phyloP scores from a whole-genome alignment of 257 asterid genomes.

The Lycium barbarum region DNA sequence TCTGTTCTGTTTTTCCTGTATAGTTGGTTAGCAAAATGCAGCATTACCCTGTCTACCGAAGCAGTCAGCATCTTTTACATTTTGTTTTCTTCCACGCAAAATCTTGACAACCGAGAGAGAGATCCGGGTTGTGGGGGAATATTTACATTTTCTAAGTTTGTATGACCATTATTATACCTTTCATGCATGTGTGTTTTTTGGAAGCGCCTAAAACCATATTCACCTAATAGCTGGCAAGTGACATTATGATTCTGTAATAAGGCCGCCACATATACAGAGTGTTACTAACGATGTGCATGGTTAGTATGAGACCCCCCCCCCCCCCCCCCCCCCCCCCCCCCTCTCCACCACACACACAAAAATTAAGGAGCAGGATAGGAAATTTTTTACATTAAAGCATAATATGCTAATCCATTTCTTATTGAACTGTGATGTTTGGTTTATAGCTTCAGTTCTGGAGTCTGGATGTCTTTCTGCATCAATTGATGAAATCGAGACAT shows the following conservation, averaged over 20 bases:
- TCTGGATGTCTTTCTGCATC: slow-evolving; percentile 49
- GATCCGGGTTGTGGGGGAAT: no score
- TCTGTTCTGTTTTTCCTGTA: not conserved
- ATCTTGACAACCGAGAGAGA: not conserved
- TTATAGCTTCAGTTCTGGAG: slow-evolving; percentile 64
- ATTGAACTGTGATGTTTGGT: slow-evolving; percentile 24
- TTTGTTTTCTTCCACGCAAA: not conserved
- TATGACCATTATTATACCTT: not conserved
- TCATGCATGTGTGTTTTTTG: not conserved
- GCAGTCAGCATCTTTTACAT: not conserved
- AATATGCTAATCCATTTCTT: not conserved
- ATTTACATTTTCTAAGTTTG: not conserved
- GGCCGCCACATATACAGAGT: not conserved
- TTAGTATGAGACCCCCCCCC: not conserved
- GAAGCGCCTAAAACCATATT: not conserved
- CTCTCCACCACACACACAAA: not conserved
- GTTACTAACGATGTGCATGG: not conserved
- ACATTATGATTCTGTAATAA: not conserved
- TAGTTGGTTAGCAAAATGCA: not conserved
- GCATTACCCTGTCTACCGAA: not conserved
- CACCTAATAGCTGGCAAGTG: slow-evolving; percentile 6
- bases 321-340: no score
- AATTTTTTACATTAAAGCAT: not conserved
- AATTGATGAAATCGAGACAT: slow-evolving; percentile 53
- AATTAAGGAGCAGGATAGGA: not conserved